Percentiles rank a stretch among this genome's conserved stretches.
Conservation (phyloP, 2,329 filamentous ascomycete species). For the Tolypocladium ovalisporum region DNA sequence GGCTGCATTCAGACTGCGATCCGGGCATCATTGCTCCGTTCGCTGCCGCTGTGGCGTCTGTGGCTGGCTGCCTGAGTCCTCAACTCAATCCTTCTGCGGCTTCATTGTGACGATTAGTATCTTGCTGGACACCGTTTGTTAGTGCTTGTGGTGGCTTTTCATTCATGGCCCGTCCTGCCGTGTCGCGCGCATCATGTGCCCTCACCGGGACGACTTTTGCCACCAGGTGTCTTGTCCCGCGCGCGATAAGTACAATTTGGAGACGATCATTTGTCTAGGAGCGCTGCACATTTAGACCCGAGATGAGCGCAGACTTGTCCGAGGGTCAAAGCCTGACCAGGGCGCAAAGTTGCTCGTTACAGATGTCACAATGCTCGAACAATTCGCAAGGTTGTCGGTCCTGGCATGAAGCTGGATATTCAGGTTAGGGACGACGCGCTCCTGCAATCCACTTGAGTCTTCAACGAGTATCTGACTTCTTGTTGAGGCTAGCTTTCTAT, state of each 20-base stretch:
- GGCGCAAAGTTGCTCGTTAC: not conserved
- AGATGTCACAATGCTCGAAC: not conserved
- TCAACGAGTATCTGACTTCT: not conserved
- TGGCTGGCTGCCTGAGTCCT: not conserved
- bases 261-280: no score
- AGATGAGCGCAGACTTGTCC: not conserved
- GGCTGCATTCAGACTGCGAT: not conserved
- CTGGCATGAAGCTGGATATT: not conserved
- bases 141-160: not conserved
- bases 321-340: not conserved
- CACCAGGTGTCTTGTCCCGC: no score
- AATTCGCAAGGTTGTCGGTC: not conserved
- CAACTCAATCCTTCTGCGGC: not conserved
- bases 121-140: not conserved
- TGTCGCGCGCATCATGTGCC: not conserved
- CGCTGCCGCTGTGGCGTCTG: not conserved
- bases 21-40: not conserved
- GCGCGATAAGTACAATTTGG: no score
- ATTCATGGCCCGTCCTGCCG: not conserved
- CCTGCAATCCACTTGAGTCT: not conserved
- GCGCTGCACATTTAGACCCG: no score
- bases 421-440: not conserved
- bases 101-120: not conserved
- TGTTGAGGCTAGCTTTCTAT: not conserved
- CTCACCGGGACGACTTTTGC: not conserved